Evolutionary conservation across 345 rosid genomes (phyloP).

Genomic region (Eucalyptus regnans): DNA sequence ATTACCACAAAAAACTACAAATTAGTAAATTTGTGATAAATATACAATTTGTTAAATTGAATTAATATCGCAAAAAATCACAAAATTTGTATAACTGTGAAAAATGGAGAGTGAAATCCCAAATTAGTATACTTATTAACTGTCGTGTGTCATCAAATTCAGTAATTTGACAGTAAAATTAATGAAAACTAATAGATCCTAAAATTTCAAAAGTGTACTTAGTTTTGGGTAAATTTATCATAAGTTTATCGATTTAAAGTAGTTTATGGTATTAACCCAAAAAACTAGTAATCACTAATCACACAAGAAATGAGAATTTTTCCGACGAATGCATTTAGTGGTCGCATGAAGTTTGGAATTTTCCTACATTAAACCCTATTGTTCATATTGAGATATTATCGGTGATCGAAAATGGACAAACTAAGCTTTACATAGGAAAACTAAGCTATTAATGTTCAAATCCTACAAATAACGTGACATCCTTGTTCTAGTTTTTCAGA

Average conservation of each 20-base stretch:
- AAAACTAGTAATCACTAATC: neutral
- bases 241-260: rapidly evolving
- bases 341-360: neutral
- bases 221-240: too few species aligned
- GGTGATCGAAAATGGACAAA: neutral
- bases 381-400: neutral
- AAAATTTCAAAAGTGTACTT: too few species aligned
- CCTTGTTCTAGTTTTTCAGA: rapidly evolving
- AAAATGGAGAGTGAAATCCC: too few species aligned
- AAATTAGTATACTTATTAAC: too few species aligned
- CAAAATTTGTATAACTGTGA: rapidly evolving
- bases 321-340: rapidly evolving
- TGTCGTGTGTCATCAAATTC: rapidly evolving
- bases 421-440: neutral
- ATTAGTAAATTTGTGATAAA: rapidly evolving
- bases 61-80: too few species aligned
- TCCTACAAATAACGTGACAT: neutral
- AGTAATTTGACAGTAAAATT: rapidly evolving
- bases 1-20: too few species aligned
- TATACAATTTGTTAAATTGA: rapidly evolving
- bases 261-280: too few species aligned
- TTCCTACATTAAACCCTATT: neutral
- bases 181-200: rapidly evolving
- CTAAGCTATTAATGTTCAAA: neutral
- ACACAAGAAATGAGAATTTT: neutral